These are phyloP conservation scores for Diaporthe batatas DNA, from an alignment of 2,329 filamentous ascomycete genomes.

Conservation along the genomic window DNA sequence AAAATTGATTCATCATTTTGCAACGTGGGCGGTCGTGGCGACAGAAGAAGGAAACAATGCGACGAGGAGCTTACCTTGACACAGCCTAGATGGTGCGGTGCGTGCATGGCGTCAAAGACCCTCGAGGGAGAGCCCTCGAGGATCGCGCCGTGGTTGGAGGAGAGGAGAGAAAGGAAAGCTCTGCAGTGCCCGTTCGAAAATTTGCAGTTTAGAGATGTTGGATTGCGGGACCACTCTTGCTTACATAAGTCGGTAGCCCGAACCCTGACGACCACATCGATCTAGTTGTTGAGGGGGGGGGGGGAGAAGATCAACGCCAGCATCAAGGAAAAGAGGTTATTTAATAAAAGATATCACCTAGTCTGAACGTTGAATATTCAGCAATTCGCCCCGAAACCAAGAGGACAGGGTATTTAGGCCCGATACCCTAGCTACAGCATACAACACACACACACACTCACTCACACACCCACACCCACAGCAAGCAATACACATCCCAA, in stretches of 20 bases:
- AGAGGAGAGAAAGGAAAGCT: neutral
- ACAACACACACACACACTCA: neutral
- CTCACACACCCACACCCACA: neutral
- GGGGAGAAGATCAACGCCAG: no score
- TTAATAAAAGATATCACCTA: neutral
- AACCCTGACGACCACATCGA: neutral
- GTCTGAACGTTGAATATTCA: neutral
- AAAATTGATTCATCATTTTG: constrained; percentile 44
- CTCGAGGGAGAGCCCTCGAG: neutral
- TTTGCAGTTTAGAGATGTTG: neutral
- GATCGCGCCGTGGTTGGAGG: neutral
- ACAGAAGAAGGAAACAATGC: neutral
- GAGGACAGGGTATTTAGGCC: neutral
- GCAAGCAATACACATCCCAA: no score
- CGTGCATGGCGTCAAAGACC: neutral
- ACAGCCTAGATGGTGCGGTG: neutral
- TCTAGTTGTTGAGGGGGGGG: no score
- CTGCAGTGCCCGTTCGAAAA: neutral
- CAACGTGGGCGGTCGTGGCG: constrained; percentile 34
- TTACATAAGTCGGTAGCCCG: constrained; percentile 3
- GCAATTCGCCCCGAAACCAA: neutral
- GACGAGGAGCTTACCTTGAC: constrained; percentile 30
- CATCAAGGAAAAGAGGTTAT: neutral
- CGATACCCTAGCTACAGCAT: neutral
- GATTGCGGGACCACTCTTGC: neutral